Conservation (phyloP, 495 filamentous ascomycete species). For the Bryoglossum gracile region DNA sequence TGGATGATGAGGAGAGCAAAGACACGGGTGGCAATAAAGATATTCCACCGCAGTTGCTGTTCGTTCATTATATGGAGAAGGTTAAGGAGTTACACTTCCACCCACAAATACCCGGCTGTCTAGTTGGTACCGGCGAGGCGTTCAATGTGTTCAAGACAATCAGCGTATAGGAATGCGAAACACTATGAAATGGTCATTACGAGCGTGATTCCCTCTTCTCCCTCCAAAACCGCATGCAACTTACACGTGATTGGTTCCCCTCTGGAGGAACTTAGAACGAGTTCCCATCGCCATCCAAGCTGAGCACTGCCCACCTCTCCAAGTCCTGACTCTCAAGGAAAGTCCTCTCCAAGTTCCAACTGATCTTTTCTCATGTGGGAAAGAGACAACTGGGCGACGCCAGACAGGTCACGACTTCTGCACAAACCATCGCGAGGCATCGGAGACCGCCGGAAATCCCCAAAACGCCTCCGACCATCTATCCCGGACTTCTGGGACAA, state of each 20-base stretch:
- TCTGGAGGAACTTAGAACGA: too few relatives aligned
- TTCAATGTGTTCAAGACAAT: conserved; percentile 73
- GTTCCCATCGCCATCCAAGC: too few relatives aligned
- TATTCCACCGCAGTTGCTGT: conserved; percentile 88
- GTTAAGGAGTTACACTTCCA: conserved; percentile 98
- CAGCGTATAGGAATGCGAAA: conserved; percentile 43
- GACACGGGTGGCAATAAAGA: conserved; percentile 81
- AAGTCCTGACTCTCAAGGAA: too few relatives aligned
- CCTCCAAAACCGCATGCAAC: too few relatives aligned
- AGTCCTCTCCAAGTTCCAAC: too few relatives aligned
- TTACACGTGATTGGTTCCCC: too few relatives aligned
- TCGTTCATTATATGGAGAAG: conserved; percentile 90
- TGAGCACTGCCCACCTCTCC: too few relatives aligned
- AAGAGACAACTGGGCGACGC: too few relatives aligned
- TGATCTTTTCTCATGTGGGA: not conserved
- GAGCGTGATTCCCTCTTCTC: too few relatives aligned
- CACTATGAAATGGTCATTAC: too few relatives aligned
- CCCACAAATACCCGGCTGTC: conserved; percentile 83
- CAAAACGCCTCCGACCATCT: not conserved
- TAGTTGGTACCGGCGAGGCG: conserved; percentile 84
- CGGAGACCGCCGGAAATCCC: not conserved
- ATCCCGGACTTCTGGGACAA: conserved; percentile 5
- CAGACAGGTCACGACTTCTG: not conserved
- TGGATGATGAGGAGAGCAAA: conserved; percentile 93
- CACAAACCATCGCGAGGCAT: not conserved